Conservation (phyloP, 129 eudicot species). For the Silybum marianum region DNA sequence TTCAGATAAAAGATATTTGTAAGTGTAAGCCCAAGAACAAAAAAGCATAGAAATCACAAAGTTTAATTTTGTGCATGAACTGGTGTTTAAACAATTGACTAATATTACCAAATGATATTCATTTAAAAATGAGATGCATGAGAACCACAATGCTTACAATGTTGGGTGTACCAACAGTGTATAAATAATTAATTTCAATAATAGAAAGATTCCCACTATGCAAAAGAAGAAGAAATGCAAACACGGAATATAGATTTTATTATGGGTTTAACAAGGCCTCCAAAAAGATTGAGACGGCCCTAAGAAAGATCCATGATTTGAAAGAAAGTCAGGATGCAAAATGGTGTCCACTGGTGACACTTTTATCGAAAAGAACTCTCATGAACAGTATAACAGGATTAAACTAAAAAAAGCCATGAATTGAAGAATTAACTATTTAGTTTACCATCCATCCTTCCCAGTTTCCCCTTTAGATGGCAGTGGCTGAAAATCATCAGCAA, state of each 20-base stretch:
- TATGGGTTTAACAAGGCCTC: no score
- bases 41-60: neutral
- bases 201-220: neutral
- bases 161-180: neutral
- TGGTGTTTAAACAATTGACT: neutral
- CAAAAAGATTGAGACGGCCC: no score
- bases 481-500: slow-evolving; percentile 79
- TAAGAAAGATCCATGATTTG: no score
- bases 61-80: neutral
- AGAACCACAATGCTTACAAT: neutral
- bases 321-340: no score
- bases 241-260: neutral
- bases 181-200: neutral
- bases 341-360: neutral
- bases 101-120: neutral
- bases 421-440: neutral
- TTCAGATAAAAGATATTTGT: slow-evolving; percentile 29
- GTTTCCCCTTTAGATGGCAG: slow-evolving; percentile 80
- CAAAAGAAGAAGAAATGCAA: neutral
- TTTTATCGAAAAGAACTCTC: neutral
- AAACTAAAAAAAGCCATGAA: neutral
- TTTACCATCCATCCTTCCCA: slow-evolving; percentile 72
- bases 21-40: slow-evolving; percentile 3
- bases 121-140: neutral
- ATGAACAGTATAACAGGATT: neutral